Percentiles rank a stretch among this genome's conserved stretches.
phyloP scores from a whole-genome alignment of 805 yeast genomes.

The Lachancea meyersii region DNA sequence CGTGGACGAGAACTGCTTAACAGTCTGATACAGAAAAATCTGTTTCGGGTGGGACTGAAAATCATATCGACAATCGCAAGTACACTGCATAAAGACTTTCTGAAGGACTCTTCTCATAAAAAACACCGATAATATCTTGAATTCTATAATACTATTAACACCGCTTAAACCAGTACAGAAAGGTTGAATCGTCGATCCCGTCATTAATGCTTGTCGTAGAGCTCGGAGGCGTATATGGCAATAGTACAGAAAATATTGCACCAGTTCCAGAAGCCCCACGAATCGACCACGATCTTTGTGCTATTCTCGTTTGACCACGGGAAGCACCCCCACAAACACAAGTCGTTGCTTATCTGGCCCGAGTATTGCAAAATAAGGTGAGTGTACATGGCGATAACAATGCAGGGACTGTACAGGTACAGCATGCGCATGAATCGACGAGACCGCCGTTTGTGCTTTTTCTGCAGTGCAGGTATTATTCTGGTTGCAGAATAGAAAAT shows the following conservation, averaged over 20 bases:
- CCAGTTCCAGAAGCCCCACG: conserved; percentile 99
- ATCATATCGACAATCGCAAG: neutral
- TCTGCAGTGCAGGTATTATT: conserved; percentile 73
- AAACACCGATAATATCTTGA: neutral
- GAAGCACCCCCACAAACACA: conserved; percentile 50
- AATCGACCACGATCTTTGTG: conserved; percentile 39
- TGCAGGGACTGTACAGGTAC: conserved; percentile 88
- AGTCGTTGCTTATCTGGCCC: conserved; percentile 61
- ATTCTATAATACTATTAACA: conserved; percentile 4
- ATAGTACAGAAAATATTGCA: conserved; percentile 77
- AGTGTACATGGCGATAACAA: conserved; percentile 90
- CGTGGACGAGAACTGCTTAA: conserved; percentile 67
- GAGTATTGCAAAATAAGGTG: conserved; percentile 87
- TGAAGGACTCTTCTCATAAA: neutral
- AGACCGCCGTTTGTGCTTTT: conserved; percentile 25
- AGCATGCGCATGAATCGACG: conserved; percentile 46
- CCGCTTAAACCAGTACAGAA: neutral
- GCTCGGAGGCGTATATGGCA: conserved; percentile 72
- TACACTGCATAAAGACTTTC: conserved; percentile 2
- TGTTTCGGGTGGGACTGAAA: neutral
- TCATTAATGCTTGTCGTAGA: conserved; percentile 37
- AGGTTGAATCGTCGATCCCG: neutral
- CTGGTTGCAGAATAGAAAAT: conserved; percentile 91
- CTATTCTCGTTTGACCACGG: conserved; percentile 8
- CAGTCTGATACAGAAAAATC: conserved; percentile 17